Evolutionary conservation across 202 grass and related monocot species (phyloP).

Genomic region (Cymbopogon flexuosus): DNA sequence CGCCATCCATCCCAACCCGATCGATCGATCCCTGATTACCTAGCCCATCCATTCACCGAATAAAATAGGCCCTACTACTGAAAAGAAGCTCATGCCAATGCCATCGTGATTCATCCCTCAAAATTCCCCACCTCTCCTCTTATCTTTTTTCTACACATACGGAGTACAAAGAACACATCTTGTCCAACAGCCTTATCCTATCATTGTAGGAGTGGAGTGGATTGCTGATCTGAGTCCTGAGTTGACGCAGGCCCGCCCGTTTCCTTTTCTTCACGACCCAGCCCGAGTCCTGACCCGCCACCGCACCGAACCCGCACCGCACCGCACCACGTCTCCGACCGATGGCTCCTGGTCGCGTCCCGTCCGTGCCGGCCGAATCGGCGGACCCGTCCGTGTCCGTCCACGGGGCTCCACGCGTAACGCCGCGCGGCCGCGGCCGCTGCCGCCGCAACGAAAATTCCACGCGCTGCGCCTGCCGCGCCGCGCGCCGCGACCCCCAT

Average conservation of each 20-base stretch:
- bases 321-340: background rate
- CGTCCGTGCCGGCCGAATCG: background rate
- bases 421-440: background rate
- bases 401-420: constrained; percentile 17
- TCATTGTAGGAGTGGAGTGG: background rate
- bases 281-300: background rate
- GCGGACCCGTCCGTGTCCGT: background rate
- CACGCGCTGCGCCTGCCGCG: background rate
- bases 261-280: background rate
- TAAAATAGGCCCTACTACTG: background rate
- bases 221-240: background rate
- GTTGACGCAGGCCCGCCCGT: background rate
- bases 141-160: no score
- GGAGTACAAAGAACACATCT: background rate
- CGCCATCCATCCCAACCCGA: background rate
- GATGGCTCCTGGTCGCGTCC: background rate
- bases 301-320: background rate
- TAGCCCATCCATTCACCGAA: background rate
- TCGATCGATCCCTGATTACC: background rate
- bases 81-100: background rate
- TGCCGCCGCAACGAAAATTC: constrained; percentile 2
- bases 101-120: background rate
- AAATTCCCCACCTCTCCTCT: background rate
- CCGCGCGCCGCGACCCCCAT: background rate
- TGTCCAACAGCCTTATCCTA: constrained; percentile 32